Evolutionary conservation across 2,329 filamentous ascomycete genomes (phyloP).

Genomic region (Venturia asperata): DNA sequence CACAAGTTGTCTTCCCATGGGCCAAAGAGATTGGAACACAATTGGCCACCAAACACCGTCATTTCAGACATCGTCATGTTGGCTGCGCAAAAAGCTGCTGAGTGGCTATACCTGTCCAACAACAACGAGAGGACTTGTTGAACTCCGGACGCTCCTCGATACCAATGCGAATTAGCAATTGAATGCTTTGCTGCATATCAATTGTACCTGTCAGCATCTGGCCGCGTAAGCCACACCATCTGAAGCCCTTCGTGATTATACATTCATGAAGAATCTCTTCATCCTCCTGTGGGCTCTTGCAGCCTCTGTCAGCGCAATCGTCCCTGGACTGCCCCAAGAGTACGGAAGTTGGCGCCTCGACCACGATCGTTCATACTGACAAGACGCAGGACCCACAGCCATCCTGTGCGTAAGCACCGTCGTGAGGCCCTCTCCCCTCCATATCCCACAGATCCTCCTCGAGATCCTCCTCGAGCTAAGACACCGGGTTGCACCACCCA

Average conservation of each 20-base stretch:
- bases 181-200: not conserved
- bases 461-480: not conserved
- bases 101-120: not conserved
- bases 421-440: not conserved
- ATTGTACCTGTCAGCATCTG: not conserved
- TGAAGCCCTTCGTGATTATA: not conserved
- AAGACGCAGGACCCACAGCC: not conserved
- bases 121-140: slow-evolving; percentile 1
- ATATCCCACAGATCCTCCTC: not conserved
- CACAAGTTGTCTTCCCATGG: not conserved
- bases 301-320: not conserved
- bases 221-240: not conserved
- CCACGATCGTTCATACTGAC: not conserved
- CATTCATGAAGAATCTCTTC: slow-evolving; percentile 1
- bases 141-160: not conserved
- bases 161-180: not conserved
- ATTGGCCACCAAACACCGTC: not conserved
- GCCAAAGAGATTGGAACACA: not conserved
- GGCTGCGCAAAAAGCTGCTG: not conserved
- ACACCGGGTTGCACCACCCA: not conserved
- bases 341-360: not conserved
- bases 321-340: not conserved
- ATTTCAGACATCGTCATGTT: slow-evolving; percentile 5
- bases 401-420: not conserved
- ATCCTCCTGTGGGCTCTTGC: slow-evolving; percentile 3